Evolutionary conservation across 331 rosid genomes (phyloP), one percentile per base, ranked within the genome.

Genomic region (Cucumis variabilis): DNA sequence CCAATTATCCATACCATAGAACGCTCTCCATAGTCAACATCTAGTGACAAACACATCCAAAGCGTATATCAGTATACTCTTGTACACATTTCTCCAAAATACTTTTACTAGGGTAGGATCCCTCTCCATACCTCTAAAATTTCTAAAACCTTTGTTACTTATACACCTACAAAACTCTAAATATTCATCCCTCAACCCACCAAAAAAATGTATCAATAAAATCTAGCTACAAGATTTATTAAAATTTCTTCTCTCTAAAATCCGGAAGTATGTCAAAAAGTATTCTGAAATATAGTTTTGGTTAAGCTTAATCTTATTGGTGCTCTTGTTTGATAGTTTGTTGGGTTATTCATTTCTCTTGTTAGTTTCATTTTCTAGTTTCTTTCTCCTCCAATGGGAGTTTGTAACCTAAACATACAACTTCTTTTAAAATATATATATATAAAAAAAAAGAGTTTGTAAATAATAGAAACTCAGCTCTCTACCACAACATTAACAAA

Each of bases 221-320:
- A 77, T 41, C 62, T 21, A 46, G 82, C 63, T 76, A 63, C 63
- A n/a, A 11, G 17, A 48, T 46, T 46, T 20, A 24, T 23, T 23
- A 76, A 62, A 62, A 78, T 16, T 78, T 25, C 83, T 24, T 14
- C 44, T 51, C n/a, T 78, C 44, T 25, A n/a, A 78, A 78, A 78
- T 25, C 44, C 83, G 50, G 83, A 77, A 77, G 65, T 21, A 37
- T 50, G 66, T 24, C 66, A 50, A 78, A 78, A 51, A 51, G 16
- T 14, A 78, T 51, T 27, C n/a, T 78, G 83, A 77, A 77, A 77
- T 24, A 14, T n/a, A 77, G 82, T 69, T 69, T 69, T 7, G 75
- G 44, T 10, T 20, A 69, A 69, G 44, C 75, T 2, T 69, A 30
- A 70, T 69, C 46, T 70, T 28, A 70, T 28, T 30, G 23, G 76